These are phyloP conservation scores for Rhodotorula sp. DNA, from an alignment of 1,284 basidiomycete species.

Conservation along the genomic window DNA sequence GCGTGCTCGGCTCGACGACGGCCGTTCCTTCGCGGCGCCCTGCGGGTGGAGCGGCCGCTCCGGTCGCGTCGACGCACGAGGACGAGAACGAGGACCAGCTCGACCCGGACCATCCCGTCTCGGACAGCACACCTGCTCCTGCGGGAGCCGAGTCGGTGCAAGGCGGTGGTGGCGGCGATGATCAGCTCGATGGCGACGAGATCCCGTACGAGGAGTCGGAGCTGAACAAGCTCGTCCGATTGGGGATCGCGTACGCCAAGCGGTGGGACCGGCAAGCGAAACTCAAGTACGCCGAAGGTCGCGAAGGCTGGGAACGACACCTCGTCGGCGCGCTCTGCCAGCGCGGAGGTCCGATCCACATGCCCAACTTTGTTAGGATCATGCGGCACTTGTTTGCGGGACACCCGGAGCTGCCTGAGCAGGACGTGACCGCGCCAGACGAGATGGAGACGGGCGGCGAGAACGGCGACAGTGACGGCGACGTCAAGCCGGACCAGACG, in stretches of 20 bases:
- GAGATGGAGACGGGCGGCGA: neutral
- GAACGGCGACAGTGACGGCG: neutral
- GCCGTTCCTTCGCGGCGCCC: conserved; percentile 8
- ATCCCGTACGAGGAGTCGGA: conserved; percentile 23
- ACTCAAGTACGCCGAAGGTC: conserved; percentile 30
- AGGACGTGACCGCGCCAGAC: neutral
- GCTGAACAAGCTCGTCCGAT: conserved; percentile 27
- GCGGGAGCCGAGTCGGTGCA: conserved; percentile 14
- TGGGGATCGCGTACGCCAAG: conserved; percentile 37
- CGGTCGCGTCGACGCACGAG: conserved; percentile 45
- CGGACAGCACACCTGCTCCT: neutral
- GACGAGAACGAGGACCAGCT: conserved; percentile 30
- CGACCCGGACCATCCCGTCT: conserved; percentile 23
- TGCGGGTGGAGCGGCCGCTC: conserved; percentile 7
- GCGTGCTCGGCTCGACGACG: conserved; percentile 46
- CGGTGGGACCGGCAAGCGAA: conserved; percentile 41
- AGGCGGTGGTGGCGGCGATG: conserved; percentile 17
- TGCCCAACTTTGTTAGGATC: conserved; percentile 27
- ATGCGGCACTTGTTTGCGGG: conserved; percentile 36
- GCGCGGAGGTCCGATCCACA: conserved; percentile 32
- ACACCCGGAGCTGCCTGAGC: conserved; percentile 14
- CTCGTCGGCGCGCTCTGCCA: conserved; percentile 41
- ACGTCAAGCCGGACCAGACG: neutral
- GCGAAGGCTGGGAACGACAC: conserved; percentile 39
- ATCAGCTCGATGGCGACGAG: conserved; percentile 1